phyloP scores from a whole-genome alignment of 2,329 filamentous ascomycete genomes.

The Tolypocladium amazonense region DNA sequence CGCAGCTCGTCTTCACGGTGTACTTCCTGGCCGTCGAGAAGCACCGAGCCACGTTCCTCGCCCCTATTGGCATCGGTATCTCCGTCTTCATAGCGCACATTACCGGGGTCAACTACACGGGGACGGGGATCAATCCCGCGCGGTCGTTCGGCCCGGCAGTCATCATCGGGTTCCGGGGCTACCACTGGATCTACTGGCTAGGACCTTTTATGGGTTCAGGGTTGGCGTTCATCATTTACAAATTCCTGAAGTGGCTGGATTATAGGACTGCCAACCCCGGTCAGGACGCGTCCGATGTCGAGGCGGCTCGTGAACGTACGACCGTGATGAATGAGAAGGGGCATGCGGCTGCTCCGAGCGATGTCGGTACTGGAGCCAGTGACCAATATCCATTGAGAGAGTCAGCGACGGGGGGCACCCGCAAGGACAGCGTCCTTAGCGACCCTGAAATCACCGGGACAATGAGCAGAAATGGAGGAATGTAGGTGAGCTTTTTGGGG shows the following conservation, averaged over 20 bases:
- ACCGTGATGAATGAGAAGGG: neutral
- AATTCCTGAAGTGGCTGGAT: constrained; percentile 37
- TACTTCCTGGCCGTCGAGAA: constrained; percentile 65
- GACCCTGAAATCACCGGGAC: neutral
- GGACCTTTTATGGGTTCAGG: constrained; percentile 39
- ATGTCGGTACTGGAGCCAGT: neutral
- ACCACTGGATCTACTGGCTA: constrained; percentile 46
- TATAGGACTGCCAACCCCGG: constrained; percentile 40
- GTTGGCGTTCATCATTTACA: constrained; percentile 39
- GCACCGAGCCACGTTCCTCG: constrained; percentile 60
- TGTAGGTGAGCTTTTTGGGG: neutral
- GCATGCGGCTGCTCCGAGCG: neutral
- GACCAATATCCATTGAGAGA: neutral
- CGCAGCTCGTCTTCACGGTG: constrained; percentile 52
- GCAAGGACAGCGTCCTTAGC: neutral
- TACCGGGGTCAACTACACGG: constrained; percentile 34
- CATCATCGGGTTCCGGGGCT: constrained; percentile 28
- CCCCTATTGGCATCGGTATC: constrained; percentile 62
- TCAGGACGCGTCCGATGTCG: constrained; percentile 30
- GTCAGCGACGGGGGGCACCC: neutral
- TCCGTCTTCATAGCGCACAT: constrained; percentile 53
- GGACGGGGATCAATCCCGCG: constrained; percentile 38
- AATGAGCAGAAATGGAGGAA: neutral
- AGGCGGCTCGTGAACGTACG: constrained; percentile 4
- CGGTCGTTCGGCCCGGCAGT: constrained; percentile 39